phyloP scores from a whole-genome alignment of 495 filamentous ascomycete species.

The Podospora pseudopauciseta region DNA sequence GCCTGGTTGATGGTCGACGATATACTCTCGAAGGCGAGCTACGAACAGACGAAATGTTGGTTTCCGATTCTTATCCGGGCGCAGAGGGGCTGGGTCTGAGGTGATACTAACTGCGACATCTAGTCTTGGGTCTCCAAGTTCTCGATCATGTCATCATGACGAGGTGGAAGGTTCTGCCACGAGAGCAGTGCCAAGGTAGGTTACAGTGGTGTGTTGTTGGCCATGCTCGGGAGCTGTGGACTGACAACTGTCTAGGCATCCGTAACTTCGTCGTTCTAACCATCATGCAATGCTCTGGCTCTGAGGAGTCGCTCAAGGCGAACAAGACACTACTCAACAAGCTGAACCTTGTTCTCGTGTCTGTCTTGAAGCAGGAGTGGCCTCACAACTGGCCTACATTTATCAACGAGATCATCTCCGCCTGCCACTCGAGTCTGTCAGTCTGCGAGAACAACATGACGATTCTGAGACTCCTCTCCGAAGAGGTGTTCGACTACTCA shows the following conservation, averaged over 20 bases:
- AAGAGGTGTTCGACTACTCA: conserved; percentile 98
- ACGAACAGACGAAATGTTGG: conserved; percentile 95
- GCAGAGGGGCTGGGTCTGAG: background rate
- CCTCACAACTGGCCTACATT: conserved; percentile 99
- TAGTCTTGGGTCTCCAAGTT: conserved; percentile 91
- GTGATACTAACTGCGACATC: conserved; percentile 42
- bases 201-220: background rate
- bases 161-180: conserved; percentile 93
- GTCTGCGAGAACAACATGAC: conserved; percentile 99
- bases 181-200: conserved; percentile 88
- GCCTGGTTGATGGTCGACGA: conserved; percentile 96
- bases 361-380: conserved; percentile 98
- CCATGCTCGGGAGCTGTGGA: background rate
- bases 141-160: conserved; percentile 98
- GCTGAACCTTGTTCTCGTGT: conserved; percentile 93
- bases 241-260: conserved; percentile 59
- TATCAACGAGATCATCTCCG: conserved; percentile 98
- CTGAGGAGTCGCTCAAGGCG: conserved; percentile 76
- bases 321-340: conserved; percentile 93
- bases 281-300: conserved; percentile 87
- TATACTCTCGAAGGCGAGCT: conserved; percentile 83
- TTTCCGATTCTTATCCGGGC: conserved; percentile 12
- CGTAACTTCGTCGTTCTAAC: conserved; percentile 98
- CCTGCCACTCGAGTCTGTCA: conserved; percentile 87
- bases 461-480: conserved; percentile 89